Conservation (phyloP, 257 asterid species). For the Asclepias syriaca region DNA sequence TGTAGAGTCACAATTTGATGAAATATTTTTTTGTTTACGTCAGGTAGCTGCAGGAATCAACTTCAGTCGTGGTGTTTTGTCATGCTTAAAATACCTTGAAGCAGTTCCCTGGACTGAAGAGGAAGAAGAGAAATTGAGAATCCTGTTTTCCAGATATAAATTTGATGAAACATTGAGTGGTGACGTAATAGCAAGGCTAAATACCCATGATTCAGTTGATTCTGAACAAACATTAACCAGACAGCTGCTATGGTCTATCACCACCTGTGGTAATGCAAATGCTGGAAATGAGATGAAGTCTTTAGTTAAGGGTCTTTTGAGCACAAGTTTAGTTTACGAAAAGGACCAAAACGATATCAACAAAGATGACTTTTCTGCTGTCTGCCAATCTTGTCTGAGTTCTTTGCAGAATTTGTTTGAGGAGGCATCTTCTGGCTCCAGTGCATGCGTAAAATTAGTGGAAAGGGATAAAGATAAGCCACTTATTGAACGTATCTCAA, state of each 20-base stretch:
- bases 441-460: constrained; percentile 20
- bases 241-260: constrained; percentile 66
- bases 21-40: constrained; percentile 13
- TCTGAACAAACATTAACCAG: constrained; percentile 51
- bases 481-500: constrained; percentile 58
- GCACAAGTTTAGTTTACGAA: constrained; percentile 11
- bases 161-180: constrained; percentile 41
- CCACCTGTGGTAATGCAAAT: constrained; percentile 45
- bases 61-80: constrained; percentile 54
- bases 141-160: constrained; percentile 38
- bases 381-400: constrained; percentile 52
- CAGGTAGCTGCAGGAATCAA: constrained; percentile 78
- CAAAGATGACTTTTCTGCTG: constrained; percentile 49
- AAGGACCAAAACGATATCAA: constrained; percentile 50
- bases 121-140: constrained; percentile 87
- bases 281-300: constrained; percentile 79
- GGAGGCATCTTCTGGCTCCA: constrained; percentile 49
- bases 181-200: constrained; percentile 65
- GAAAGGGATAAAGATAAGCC: constrained; percentile 47
- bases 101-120: constrained; percentile 97
- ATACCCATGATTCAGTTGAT: constrained; percentile 31
- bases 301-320: constrained; percentile 24
- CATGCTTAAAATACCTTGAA: constrained; percentile 75
- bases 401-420: constrained; percentile 57
- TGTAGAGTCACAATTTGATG: not conserved